Evolutionary conservation across 2,329 filamentous ascomycete species (phyloP).

Genomic region (Sporothrix curviconia): DNA sequence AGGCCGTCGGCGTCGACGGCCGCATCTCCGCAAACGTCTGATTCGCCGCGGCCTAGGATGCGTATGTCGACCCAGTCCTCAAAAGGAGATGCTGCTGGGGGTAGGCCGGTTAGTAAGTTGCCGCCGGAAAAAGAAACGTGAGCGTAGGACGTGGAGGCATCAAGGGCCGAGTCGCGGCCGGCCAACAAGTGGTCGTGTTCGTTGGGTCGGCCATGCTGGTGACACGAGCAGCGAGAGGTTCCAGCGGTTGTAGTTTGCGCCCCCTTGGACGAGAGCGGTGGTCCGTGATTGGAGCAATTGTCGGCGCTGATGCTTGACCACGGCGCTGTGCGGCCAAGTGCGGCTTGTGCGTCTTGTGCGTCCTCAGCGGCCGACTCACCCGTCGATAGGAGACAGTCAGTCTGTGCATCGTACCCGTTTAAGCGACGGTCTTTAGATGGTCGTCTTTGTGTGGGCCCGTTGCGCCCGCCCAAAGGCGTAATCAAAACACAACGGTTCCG

Average conservation of each 20-base stretch:
- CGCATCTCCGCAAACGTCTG: conserved; percentile 27
- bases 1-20: conserved; percentile 8
- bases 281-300: conserved; percentile 39
- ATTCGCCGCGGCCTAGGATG: conserved; percentile 27
- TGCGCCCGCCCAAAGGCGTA: no score
- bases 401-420: conserved; percentile 35
- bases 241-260: conserved; percentile 49
- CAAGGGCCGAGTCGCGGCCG: conserved; percentile 38
- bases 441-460: no score
- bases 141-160: conserved; percentile 33
- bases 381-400: conserved; percentile 29
- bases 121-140: conserved; percentile 29
- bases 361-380: no score
- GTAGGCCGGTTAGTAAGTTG: conserved; percentile 32
- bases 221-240: conserved; percentile 35
- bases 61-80: conserved; percentile 26
- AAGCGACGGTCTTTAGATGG: conserved; percentile 28
- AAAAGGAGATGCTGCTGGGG: conserved; percentile 25
- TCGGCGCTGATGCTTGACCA: conserved; percentile 25
- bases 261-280: conserved; percentile 48
- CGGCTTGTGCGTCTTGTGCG: no score
- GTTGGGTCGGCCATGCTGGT: conserved; percentile 26
- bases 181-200: conserved; percentile 36
- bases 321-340: no score
- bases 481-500: conserved; percentile 29